Base-by-base conservation (phyloP, 176 grass and related monocot species). In the Cenchrus americanus region DNA sequence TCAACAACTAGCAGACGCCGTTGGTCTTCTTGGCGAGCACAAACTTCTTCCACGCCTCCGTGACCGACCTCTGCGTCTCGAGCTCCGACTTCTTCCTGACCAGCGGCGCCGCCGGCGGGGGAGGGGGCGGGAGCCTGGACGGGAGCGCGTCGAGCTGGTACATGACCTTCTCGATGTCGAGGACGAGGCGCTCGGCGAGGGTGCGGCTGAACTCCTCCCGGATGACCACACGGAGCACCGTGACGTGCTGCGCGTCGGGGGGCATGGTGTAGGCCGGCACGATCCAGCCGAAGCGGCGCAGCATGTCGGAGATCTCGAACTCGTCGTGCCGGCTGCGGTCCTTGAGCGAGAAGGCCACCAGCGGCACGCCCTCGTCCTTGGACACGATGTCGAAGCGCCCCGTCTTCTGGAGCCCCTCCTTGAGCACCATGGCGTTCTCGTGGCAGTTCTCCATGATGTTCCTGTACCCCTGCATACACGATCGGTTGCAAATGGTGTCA, bases 381-480 rank as follows among this genome's bases (percentile, higher is more conserved):
- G 93, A 99, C 47, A 92, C 85, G 83, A 99, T 96, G 93, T 69
- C 24, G 91, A 99, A 99, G 17, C 89, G 73, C 2, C 96, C 93
- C 8, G 87, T 96, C 78, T 9, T 65, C 89, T 89, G 81, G 7
- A 99, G 89, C 0, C 96, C 96, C 2, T 77, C 55, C 88, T 96
- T 99, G 60, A 99, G 91, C 88, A 94, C 91, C 93, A 94, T 96
- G 64, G 96, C 96, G 81, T 99, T 99, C 48, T 96, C 93, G 53
- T 88, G 93, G 85, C 96, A 99, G 82, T 99, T 99, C 85, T 99
- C 93, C 96, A 99, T 99, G 82, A 99, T 88, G 76, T 96, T 96
- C 84, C 64, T 92, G 83, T 99, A 99, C 5, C 96, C 96, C 90
- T 96, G 77, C 55, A 80, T 80, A 52, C 50, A 52, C 14, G 41